phyloP scores from a whole-genome alignment of 306 rosid genomes.

The Hylodesmum podocarpum region DNA sequence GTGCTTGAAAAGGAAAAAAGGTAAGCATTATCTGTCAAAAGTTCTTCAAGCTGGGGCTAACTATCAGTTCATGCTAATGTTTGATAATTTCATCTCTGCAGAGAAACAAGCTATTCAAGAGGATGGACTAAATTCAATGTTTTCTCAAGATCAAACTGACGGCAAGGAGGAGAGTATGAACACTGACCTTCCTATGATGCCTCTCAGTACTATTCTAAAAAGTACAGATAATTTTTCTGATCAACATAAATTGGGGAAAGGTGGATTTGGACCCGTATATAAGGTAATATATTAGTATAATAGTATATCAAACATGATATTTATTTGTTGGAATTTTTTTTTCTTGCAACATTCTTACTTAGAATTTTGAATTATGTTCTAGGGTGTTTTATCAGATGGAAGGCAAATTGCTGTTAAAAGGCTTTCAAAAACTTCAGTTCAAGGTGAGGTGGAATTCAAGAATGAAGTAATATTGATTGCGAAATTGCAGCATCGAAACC shows the following conservation, averaged over 20 bases:
- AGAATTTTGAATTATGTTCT: not conserved
- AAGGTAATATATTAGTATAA: too few relatives aligned
- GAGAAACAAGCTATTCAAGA: not conserved
- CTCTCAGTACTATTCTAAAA: conserved; percentile 30
- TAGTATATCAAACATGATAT: too few relatives aligned
- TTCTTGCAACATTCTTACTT: not conserved
- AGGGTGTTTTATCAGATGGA: conserved; percentile 39
- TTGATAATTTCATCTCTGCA: conserved; percentile 9
- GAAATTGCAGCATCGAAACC: conserved; percentile 62
- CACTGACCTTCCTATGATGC: conserved; percentile 33
- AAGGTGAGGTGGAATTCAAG: conserved; percentile 38
- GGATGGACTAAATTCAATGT: not conserved
- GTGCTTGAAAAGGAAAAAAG: conserved; percentile 23
- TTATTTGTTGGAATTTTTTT: not conserved
- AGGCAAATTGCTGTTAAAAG: conserved; percentile 40
- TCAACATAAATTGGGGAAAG: conserved; percentile 32
- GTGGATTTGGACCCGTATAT: conserved; percentile 47
- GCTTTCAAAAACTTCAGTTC: conserved; percentile 37
- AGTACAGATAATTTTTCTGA: conserved; percentile 29
- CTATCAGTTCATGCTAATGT: not conserved
- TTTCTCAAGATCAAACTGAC: not conserved
- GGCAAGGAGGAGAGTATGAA: not conserved
- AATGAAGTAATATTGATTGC: conserved; percentile 52
- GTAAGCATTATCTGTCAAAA: not conserved
- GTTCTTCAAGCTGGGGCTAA: not conserved